phyloP scores from a whole-genome alignment of 2,329 filamentous ascomycete species.

The Curvularia lunata region DNA sequence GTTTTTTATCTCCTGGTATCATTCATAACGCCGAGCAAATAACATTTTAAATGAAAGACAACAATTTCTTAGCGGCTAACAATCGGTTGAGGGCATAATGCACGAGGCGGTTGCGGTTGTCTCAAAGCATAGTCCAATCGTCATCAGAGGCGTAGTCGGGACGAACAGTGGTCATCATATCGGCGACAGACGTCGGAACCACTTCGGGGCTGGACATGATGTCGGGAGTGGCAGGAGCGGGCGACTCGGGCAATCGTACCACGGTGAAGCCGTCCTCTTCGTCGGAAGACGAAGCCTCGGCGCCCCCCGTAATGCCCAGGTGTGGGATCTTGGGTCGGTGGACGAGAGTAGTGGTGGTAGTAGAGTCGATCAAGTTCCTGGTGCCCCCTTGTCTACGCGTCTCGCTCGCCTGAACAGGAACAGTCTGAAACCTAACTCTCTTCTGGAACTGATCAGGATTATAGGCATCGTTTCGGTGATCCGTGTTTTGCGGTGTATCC shows the following conservation, averaged over 20 bases:
- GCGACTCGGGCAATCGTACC: constrained; percentile 25
- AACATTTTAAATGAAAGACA: neutral
- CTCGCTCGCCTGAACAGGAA: neutral
- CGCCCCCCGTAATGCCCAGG: constrained; percentile 1
- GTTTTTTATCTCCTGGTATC: neutral
- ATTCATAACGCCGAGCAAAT: neutral
- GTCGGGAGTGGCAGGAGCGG: neutral
- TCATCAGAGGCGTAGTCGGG: constrained; percentile 21
- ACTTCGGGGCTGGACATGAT: constrained; percentile 24
- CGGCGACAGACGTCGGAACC: constrained; percentile 6
- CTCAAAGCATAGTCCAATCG: constrained; percentile 18
- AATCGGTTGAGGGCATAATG: no score
- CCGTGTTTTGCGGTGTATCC: constrained; percentile 17
- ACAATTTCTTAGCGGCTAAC: neutral
- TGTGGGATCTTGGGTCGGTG: constrained; percentile 15
- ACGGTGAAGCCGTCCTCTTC: constrained; percentile 35
- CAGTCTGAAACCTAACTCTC: neutral
- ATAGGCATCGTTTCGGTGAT: constrained; percentile 5
- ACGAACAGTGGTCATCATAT: constrained; percentile 16
- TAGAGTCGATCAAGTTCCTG: constrained; percentile 4
- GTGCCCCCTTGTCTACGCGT: neutral
- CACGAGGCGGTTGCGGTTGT: neutral
- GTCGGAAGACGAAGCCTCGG: constrained; percentile 18
- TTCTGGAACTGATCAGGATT: neutral
- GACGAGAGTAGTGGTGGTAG: constrained; percentile 16